A percentile compares a stretch with the other conserved stretches of the same genome.
Conservation (phyloP, 83 land plant species). For the Larix sibirica region DNA sequence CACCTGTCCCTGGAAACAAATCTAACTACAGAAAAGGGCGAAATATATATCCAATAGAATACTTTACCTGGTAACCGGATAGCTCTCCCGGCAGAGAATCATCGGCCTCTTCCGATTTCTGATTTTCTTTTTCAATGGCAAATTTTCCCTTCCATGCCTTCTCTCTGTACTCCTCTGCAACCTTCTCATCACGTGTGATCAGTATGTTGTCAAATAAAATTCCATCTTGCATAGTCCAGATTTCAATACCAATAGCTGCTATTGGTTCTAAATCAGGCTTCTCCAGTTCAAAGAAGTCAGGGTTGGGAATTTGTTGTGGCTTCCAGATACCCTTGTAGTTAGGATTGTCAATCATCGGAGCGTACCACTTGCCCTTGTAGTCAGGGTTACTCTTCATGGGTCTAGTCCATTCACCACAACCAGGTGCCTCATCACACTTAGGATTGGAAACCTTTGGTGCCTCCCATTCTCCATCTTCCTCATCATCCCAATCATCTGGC, state of each 20-base stretch:
- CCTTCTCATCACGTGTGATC: conserved; percentile 54
- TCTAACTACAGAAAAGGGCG: too few relatives aligned
- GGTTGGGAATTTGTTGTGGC: conserved; percentile 76
- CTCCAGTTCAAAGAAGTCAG: conserved; percentile 72
- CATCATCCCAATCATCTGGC: conserved; percentile 95
- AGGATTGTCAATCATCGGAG: conserved; percentile 81
- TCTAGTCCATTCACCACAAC: conserved; percentile 86
- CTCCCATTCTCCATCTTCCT: conserved; percentile 96
- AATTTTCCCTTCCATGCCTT: conserved; percentile 69
- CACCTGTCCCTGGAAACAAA: too few relatives aligned
- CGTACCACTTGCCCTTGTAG: conserved; percentile 89
- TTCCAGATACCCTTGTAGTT: conserved; percentile 91
- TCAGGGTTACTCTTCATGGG: conserved; percentile 83
- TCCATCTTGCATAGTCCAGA: conserved; percentile 93
- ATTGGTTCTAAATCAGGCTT: conserved; percentile 82
- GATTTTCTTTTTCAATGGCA: conserved; percentile 68
- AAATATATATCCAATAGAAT: too few relatives aligned
- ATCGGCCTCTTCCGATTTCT: conserved; percentile 64
- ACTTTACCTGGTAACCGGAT: conserved; percentile 45
- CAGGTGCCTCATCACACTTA: conserved; percentile 75
- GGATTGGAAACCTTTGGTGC: conserved; percentile 85
- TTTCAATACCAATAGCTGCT: conserved; percentile 85
- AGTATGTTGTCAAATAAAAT: conserved; percentile 75
- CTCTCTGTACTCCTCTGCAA: conserved; percentile 47
- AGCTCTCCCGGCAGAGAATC: conserved; percentile 33